Percentiles rank a stretch among this genome's conserved stretches.
These are phyloP conservation scores for Panaeolus papilionaceus DNA, from an alignment of 768 basidiomycete genomes.

Conservation along the genomic window DNA sequence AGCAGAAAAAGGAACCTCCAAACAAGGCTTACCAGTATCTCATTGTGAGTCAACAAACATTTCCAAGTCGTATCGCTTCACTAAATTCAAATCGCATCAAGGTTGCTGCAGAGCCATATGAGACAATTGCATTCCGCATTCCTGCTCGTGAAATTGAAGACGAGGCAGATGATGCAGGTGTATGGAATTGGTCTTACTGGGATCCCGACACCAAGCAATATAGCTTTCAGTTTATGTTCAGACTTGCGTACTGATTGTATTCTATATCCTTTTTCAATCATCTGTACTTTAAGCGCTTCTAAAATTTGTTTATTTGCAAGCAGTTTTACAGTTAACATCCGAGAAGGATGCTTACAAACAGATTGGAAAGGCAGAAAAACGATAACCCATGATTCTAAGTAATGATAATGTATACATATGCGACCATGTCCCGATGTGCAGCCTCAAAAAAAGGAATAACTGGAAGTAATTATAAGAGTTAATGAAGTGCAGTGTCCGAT, in stretches of 20 bases:
- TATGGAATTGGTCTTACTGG: constrained; percentile 99
- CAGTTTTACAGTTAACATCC: constrained; percentile 16
- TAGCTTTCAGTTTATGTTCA: constrained; percentile 97
- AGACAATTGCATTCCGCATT: constrained; percentile 99
- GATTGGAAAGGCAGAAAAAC: background rate
- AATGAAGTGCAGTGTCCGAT: background rate
- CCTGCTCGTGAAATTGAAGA: constrained; percentile 98
- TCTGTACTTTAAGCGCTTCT: constrained; percentile 12
- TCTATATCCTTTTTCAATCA: constrained; percentile 16
- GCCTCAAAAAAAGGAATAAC: constrained; percentile 12
- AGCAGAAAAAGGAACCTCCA: constrained; percentile 93
- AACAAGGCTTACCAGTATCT: constrained; percentile 98
- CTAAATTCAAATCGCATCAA: constrained; percentile 41
- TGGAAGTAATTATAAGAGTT: background rate
- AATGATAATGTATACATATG: constrained; percentile 17
- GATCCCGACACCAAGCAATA: constrained; percentile 99
- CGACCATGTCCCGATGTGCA: constrained; percentile 1
- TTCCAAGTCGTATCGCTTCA: constrained; percentile 20
- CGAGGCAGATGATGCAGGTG: constrained; percentile 87
- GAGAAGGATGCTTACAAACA: background rate
- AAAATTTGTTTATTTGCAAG: constrained; percentile 20
- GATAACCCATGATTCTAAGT: constrained; percentile 1
- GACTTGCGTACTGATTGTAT: constrained; percentile 50
- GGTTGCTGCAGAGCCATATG: constrained; percentile 99
- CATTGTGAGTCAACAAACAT: constrained; percentile 66